Evolutionary conservation across 768 basidiomycete genomes (phyloP).

Genomic region (Suillus cothurnatus): DNA sequence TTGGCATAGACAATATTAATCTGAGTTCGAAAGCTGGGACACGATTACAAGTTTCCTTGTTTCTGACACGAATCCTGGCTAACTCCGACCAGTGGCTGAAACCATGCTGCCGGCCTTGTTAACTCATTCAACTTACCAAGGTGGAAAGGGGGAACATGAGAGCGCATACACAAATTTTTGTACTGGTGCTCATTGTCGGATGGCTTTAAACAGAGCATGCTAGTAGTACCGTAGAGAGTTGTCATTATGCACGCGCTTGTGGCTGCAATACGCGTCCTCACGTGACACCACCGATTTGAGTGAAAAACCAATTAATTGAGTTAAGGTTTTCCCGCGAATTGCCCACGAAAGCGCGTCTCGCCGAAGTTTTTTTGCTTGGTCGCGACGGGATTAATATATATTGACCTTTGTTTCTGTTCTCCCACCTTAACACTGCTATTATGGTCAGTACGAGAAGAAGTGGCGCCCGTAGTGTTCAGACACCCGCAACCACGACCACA

Average conservation of each 20-base stretch:
- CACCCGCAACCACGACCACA: slow-evolving; percentile 30
- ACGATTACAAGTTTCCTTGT: not conserved
- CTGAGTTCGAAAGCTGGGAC: not conserved
- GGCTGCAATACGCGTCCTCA: slow-evolving; percentile 20
- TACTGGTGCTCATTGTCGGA: not conserved
- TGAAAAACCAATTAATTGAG: slow-evolving; percentile 21
- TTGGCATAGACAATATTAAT: too few species aligned
- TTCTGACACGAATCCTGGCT: not conserved
- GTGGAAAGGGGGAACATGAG: not conserved
- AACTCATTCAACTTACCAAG: not conserved
- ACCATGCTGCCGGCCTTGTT: not conserved
- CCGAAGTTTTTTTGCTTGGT: slow-evolving; percentile 5
- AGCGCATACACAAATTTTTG: not conserved
- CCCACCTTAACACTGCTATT: not conserved
- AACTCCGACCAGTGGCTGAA: not conserved
- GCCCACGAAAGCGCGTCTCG: slow-evolving; percentile 23
- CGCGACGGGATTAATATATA: slow-evolving; percentile 3
- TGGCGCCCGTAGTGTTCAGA: slow-evolving; percentile 14
- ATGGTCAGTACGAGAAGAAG: slow-evolving; percentile 29
- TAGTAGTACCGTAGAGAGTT: not conserved
- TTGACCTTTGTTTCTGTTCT: slow-evolving; percentile 17
- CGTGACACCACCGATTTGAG: slow-evolving; percentile 21
- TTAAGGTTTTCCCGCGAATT: slow-evolving; percentile 19
- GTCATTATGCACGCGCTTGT: slow-evolving; percentile 25
- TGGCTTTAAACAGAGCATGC: not conserved